Percentiles rank a stretch among this genome's conserved stretches.
phyloP scores from a whole-genome alignment of 352 stramenopile species.

The Pythium sp. region DNA sequence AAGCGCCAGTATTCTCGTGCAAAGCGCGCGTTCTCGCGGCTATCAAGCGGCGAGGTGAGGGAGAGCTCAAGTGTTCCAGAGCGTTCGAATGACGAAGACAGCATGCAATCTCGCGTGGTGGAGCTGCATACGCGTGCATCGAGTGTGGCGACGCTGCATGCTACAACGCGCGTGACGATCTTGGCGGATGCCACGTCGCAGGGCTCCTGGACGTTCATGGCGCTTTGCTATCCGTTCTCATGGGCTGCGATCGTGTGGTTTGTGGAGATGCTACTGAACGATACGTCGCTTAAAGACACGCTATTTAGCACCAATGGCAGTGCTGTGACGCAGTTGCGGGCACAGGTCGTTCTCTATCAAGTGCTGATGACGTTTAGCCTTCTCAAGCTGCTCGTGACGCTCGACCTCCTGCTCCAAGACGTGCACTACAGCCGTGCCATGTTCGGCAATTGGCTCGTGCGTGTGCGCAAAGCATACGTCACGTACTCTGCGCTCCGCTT shows the following conservation, averaged over 20 bases:
- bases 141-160: background rate
- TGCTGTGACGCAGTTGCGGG: slow-evolving; percentile 27
- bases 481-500: slow-evolving; percentile 24
- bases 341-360: slow-evolving; percentile 34
- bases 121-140: background rate
- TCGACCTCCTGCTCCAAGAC: slow-evolving; percentile 49
- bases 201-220: slow-evolving; percentile 59
- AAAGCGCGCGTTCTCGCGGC: slow-evolving; percentile 24
- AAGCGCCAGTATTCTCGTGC: slow-evolving; percentile 27
- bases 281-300: slow-evolving; percentile 14
- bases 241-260: slow-evolving; percentile 27
- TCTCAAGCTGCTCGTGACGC: slow-evolving; percentile 37
- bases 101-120: background rate
- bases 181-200: slow-evolving; percentile 28
- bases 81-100: background rate
- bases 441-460: slow-evolving; percentile 31
- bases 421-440: slow-evolving; percentile 19
- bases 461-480: slow-evolving; percentile 24
- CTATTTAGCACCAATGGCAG: slow-evolving; percentile 15
- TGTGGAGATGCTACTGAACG: slow-evolving; percentile 12
- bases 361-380: slow-evolving; percentile 35
- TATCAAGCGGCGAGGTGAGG: slow-evolving; percentile 19
- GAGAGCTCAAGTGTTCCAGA: background rate
- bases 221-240: slow-evolving; percentile 29
- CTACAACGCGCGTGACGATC: slow-evolving; percentile 16